Percentiles rank a stretch among this genome's conserved stretches.
Conservation (phyloP, 1,139 yeast genomes). For the Martiniozyma asiatica region DNA sequence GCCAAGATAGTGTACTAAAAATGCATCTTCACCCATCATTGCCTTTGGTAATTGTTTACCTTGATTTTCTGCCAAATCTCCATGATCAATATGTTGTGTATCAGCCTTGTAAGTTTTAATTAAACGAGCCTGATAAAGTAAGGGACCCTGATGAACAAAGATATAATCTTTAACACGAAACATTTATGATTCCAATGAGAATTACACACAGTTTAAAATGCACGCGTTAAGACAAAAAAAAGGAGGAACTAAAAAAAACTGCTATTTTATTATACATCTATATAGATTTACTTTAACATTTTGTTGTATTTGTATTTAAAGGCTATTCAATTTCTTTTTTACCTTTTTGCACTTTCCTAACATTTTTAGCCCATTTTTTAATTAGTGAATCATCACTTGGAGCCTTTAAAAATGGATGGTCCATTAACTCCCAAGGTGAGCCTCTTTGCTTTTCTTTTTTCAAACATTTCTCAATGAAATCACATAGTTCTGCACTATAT, state of each 20-base stretch:
- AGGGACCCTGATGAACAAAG: constrained; percentile 83
- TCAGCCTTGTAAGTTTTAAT: constrained; percentile 50
- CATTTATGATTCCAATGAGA: background rate
- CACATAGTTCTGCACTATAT: constrained; percentile 36
- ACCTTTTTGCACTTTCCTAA: constrained; percentile 23
- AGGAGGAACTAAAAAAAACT: too few species aligned
- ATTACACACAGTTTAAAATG: too few species aligned
- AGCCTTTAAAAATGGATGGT: constrained; percentile 21
- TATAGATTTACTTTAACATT: too few species aligned
- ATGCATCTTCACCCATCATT: constrained; percentile 31
- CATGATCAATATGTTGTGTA: constrained; percentile 27
- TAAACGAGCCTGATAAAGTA: constrained; percentile 81
- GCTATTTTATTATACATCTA: too few species aligned
- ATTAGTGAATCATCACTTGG: constrained; percentile 18
- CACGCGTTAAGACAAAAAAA: too few species aligned
- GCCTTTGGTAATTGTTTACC: constrained; percentile 36
- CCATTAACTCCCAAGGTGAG: constrained; percentile 21
- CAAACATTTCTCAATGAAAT: constrained; percentile 60
- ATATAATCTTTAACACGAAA: constrained; percentile 15
- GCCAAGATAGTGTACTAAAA: constrained; percentile 80
- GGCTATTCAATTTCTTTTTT: too few species aligned
- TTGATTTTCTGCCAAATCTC: constrained; percentile 1
- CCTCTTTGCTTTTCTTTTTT: constrained; percentile 52
- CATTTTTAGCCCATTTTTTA: constrained; percentile 23
- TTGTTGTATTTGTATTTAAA: too few species aligned